These are phyloP conservation scores for Rosa multiflora DNA, from an alignment of 306 rosid species.

Conservation along the genomic window DNA sequence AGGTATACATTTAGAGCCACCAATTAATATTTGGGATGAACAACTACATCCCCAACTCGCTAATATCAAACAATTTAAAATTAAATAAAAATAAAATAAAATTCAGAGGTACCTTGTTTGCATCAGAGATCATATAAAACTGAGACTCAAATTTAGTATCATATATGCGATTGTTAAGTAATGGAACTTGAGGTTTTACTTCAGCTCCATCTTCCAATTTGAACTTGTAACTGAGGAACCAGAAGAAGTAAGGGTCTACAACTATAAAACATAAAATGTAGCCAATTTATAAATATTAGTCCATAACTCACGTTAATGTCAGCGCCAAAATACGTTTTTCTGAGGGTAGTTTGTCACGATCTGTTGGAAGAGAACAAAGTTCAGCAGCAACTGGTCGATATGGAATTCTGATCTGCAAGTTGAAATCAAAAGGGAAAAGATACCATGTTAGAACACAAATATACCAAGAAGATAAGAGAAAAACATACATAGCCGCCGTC, in stretches of 20 bases:
- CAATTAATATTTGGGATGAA: slow-evolving; percentile 19
- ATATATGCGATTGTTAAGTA: slow-evolving; percentile 80
- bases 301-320: slow-evolving; percentile 72
- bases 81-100: slow-evolving; percentile 21
- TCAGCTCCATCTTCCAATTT: slow-evolving; percentile 91
- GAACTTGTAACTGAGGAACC: slow-evolving; percentile 77
- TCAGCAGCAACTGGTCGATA: slow-evolving; percentile 82
- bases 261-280: slow-evolving; percentile 12
- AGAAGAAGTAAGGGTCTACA: slow-evolving; percentile 19
- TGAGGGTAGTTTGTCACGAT: slow-evolving; percentile 89
- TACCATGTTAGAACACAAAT: slow-evolving; percentile 19
- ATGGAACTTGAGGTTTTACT: slow-evolving; percentile 77
- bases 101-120: slow-evolving; percentile 64
- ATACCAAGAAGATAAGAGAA: not conserved
- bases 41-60: slow-evolving; percentile 5
- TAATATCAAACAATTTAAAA: not conserved
- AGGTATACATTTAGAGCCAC: not conserved
- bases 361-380: slow-evolving; percentile 68
- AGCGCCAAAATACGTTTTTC: slow-evolving; percentile 87
- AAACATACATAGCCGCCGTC: not conserved
- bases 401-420: slow-evolving; percentile 71
- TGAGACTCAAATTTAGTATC: slow-evolving; percentile 94
- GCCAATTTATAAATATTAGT: slow-evolving; percentile 21
- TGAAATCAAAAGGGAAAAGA: slow-evolving; percentile 20
- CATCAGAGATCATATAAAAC: slow-evolving; percentile 83